Percentiles rank a stretch among this genome's conserved stretches.
phyloP scores from a whole-genome alignment of 2,329 filamentous ascomycete species.

The Penicillium sp. region DNA sequence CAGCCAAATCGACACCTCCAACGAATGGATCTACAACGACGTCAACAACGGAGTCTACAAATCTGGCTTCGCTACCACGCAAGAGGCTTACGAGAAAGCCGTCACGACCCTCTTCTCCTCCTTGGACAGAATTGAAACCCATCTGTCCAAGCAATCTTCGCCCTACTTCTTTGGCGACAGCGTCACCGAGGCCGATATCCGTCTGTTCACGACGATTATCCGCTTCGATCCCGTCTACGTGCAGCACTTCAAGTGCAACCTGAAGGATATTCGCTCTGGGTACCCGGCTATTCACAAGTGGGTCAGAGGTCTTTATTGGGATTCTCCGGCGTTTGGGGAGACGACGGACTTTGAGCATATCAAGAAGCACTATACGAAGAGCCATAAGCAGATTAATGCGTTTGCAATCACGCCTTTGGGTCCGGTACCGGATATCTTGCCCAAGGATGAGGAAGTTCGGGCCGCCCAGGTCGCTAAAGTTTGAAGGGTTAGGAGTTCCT shows the following conservation, averaged over 20 bases:
- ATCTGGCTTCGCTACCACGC: slow-evolving; percentile 78
- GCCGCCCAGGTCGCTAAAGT: slow-evolving; percentile 22
- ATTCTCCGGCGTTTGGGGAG: slow-evolving; percentile 69
- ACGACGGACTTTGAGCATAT: slow-evolving; percentile 95
- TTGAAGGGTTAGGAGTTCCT: not conserved
- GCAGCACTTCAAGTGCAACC: slow-evolving; percentile 79
- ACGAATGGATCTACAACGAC: slow-evolving; percentile 74
- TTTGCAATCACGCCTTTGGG: slow-evolving; percentile 78
- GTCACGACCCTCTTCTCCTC: slow-evolving; percentile 70
- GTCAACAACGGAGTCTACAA: slow-evolving; percentile 55
- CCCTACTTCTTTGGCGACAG: slow-evolving; percentile 73
- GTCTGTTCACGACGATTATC: slow-evolving; percentile 70
- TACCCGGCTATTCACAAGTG: slow-evolving; percentile 80
- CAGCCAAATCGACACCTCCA: slow-evolving; percentile 68
- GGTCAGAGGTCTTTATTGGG: slow-evolving; percentile 84
- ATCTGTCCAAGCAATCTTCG: slow-evolving; percentile 52
- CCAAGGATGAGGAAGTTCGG: slow-evolving; percentile 71
- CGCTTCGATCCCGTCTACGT: slow-evolving; percentile 78
- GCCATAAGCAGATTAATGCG: slow-evolving; percentile 63
- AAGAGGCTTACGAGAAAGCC: slow-evolving; percentile 76
- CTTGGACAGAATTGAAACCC: slow-evolving; percentile 72
- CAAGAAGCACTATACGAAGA: slow-evolving; percentile 73
- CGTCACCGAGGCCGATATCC: slow-evolving; percentile 78
- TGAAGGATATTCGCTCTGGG: slow-evolving; percentile 77
- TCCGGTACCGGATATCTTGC: slow-evolving; percentile 77